Evolutionary conservation across 2,329 filamentous ascomycete genomes (phyloP).

Genomic region (Penicillium oxalicum): DNA sequence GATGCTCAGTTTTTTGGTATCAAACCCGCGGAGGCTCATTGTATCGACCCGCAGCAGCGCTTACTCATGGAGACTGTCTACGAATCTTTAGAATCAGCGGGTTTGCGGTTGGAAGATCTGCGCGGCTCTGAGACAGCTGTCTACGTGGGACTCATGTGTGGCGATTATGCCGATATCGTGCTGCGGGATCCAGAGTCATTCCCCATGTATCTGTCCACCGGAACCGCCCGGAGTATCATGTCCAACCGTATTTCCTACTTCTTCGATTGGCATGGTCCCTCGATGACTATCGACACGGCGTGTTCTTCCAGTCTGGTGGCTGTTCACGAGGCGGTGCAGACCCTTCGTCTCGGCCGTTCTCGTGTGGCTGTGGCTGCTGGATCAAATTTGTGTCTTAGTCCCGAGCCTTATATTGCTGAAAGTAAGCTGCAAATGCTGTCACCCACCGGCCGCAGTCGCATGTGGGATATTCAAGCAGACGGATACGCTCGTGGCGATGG

Average conservation of each 20-base stretch:
- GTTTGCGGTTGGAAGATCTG: not conserved
- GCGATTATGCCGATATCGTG: not conserved
- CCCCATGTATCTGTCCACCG: slow-evolving; percentile 27
- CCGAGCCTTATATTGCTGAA: slow-evolving; percentile 10
- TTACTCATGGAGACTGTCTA: not conserved
- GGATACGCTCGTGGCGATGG: slow-evolving; percentile 5
- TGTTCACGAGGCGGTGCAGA: slow-evolving; percentile 22
- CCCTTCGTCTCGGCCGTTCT: slow-evolving; percentile 20
- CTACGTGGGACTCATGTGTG: not conserved
- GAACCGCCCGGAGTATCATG: slow-evolving; percentile 23
- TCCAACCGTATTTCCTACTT: slow-evolving; percentile 35
- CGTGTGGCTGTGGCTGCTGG: slow-evolving; percentile 31
- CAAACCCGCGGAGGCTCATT: not conserved
- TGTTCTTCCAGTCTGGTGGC: slow-evolving; percentile 39
- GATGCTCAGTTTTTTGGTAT: slow-evolving; percentile 3
- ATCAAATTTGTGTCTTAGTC: slow-evolving; percentile 28
- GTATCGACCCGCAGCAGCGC: slow-evolving; percentile 1
- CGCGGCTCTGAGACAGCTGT: not conserved
- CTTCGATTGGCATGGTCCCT: slow-evolving; percentile 42
- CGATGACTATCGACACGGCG: slow-evolving; percentile 39
- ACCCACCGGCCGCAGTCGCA: not conserved
- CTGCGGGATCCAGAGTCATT: not conserved
- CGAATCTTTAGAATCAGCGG: not conserved
- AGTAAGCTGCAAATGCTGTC: not conserved
- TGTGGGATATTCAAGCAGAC: not conserved